Evolutionary conservation across 179 eudicot genomes (phyloP).

Genomic region (Vitellaria paradoxa): DNA sequence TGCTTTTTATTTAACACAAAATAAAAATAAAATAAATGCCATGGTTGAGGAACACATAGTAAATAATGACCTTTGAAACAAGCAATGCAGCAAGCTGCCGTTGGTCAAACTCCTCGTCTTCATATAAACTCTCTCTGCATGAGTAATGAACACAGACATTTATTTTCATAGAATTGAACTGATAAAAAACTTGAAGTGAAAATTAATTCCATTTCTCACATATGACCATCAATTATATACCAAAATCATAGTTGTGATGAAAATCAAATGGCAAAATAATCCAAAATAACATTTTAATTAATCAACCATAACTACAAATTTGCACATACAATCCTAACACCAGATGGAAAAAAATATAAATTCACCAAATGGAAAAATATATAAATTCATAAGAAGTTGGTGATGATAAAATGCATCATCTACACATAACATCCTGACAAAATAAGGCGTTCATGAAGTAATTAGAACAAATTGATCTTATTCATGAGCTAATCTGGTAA

Average conservation of each 20-base stretch:
- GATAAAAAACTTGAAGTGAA: background rate
- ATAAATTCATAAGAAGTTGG: no score
- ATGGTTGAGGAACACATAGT: background rate
- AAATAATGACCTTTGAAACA: conserved; percentile 71
- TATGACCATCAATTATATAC: background rate
- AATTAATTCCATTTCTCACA: no score
- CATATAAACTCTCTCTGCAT: conserved; percentile 92
- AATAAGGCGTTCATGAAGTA: no score
- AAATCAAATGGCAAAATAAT: background rate
- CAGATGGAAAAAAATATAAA: no score
- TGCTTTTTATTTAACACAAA: no score
- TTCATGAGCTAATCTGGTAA: no score
- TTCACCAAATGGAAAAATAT: background rate
- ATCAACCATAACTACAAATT: background rate
- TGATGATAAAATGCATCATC: background rate
- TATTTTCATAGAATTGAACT: conserved; percentile 3
- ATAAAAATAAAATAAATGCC: background rate
- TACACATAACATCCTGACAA: background rate
- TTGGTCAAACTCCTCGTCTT: conserved; percentile 84
- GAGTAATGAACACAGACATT: background rate
- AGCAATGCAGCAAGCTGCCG: conserved; percentile 83
- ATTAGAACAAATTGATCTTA: no score
- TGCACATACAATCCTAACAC: background rate
- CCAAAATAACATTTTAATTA: background rate
- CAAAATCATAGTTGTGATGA: background rate